These are phyloP conservation scores for Plantago ovata DNA, from an alignment of 257 asterid genomes.

Conservation along the genomic window DNA sequence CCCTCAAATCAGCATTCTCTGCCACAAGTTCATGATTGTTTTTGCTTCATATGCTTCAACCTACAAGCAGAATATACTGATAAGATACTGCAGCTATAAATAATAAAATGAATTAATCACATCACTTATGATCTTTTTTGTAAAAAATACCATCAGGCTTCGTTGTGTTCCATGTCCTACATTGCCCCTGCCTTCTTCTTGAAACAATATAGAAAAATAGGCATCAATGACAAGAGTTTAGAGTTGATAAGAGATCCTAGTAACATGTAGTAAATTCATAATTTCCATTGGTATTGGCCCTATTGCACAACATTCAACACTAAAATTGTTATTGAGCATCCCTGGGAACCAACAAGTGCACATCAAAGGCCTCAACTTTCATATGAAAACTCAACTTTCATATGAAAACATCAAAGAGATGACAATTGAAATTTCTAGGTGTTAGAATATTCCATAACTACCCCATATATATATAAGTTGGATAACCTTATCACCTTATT, in stretches of 20 bases:
- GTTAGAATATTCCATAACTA: no score
- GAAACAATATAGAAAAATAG: conserved; percentile 21
- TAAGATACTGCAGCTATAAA: conserved; percentile 7
- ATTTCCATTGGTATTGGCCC: no score
- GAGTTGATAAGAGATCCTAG: conserved; percentile 13
- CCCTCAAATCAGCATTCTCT: conserved; percentile 94
- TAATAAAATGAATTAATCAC: conserved; percentile 20
- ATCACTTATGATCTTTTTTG: conserved; percentile 76
- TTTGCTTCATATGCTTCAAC: conserved; percentile 95
- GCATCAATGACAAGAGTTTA: neutral
- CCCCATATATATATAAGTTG: no score
- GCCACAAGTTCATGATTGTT: conserved; percentile 90
- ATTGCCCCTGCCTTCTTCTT: conserved; percentile 99
- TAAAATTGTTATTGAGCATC: no score
- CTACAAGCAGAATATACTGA: conserved; percentile 38
- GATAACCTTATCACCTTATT: no score
- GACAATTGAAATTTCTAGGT: no score
- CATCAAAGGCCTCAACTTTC: no score
- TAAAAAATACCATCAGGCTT: conserved; percentile 88
- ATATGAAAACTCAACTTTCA: no score
- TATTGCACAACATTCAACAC: no score
- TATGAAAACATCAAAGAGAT: no score
- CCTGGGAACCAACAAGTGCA: no score
- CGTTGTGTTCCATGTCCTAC: conserved; percentile 95
- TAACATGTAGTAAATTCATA: conserved; percentile 88